These are phyloP conservation scores for Aspergillus carlsbadensis DNA, from an alignment of 495 filamentous ascomycete species.

Conservation along the genomic window DNA sequence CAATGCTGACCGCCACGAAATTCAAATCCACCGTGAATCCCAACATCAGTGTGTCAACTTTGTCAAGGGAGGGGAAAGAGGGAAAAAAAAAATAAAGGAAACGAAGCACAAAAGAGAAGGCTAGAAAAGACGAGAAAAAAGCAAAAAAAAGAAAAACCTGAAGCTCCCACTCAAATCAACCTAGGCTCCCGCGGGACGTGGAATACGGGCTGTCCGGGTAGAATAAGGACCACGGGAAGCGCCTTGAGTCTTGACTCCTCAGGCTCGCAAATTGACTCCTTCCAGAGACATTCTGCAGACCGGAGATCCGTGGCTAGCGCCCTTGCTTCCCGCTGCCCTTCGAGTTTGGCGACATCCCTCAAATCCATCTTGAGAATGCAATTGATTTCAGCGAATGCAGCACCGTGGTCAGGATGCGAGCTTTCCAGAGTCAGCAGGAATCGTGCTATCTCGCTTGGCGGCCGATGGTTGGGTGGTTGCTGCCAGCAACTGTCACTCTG, in stretches of 20 bases:
- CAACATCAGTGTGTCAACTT: background rate
- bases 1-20: constrained; percentile 21
- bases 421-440: constrained; percentile 2
- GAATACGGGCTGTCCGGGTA: constrained; percentile 4
- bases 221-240: background rate
- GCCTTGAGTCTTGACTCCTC: background rate
- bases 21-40: background rate
- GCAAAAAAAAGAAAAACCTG: constrained; percentile 5
- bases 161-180: background rate
- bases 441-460: constrained; percentile 10
- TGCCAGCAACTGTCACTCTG: constrained; percentile 16
- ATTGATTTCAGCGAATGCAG: background rate
- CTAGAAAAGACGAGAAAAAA: background rate
- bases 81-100: constrained; percentile 11
- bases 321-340: constrained; percentile 4
- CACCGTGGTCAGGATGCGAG: background rate
- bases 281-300: constrained; percentile 2
- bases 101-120: background rate
- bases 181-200: background rate
- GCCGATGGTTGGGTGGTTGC: constrained; percentile 9
- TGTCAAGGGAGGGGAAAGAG: background rate
- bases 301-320: constrained; percentile 8
- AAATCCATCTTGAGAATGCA: background rate
- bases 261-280: background rate
- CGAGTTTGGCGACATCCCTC: background rate